A percentile compares a stretch with the other conserved stretches of the same genome.
Evolutionary conservation across 371 early-diverging fungal genomes (phyloP).

Genomic region (Sporodiniella umbellata): DNA sequence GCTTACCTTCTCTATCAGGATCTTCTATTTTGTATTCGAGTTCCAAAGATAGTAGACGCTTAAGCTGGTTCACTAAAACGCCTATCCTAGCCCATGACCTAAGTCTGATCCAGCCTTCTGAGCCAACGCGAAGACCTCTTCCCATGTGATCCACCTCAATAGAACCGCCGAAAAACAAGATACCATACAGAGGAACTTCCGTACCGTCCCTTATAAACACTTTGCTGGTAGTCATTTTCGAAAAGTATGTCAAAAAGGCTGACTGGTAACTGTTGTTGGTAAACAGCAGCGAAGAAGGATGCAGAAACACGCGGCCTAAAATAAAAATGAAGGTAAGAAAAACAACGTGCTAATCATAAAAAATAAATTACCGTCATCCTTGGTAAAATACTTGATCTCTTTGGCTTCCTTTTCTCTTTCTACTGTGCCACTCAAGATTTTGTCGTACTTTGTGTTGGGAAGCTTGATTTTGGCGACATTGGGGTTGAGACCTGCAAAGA

Average conservation of each 20-base stretch:
- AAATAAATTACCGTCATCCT: slow-evolving; percentile 61
- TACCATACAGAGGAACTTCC: slow-evolving; percentile 57
- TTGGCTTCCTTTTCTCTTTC: slow-evolving; percentile 69
- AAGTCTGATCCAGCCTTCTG: slow-evolving; percentile 61
- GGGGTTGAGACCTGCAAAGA: slow-evolving; percentile 66
- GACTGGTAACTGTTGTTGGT: slow-evolving; percentile 54
- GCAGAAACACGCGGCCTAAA: slow-evolving; percentile 71
- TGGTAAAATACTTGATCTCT: slow-evolving; percentile 69
- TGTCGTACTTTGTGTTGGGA: slow-evolving; percentile 74
- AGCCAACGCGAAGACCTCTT: slow-evolving; percentile 55
- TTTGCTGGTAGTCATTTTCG: slow-evolving; percentile 67
- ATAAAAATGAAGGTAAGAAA: not conserved
- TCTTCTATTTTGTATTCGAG: slow-evolving; percentile 71
- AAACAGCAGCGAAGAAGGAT: slow-evolving; percentile 75
- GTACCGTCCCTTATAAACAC: slow-evolving; percentile 80
- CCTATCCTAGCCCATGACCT: slow-evolving; percentile 82
- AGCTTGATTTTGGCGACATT: slow-evolving; percentile 66
- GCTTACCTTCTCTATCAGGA: slow-evolving; percentile 54
- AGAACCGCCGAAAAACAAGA: slow-evolving; percentile 72
- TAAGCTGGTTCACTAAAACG: slow-evolving; percentile 73
- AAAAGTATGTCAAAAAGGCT: slow-evolving; percentile 69
- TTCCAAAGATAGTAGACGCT: slow-evolving; percentile 62
- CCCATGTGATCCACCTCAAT: slow-evolving; percentile 71
- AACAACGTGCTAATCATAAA: slow-evolving; percentile 2
- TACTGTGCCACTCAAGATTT: slow-evolving; percentile 69